Conservation (phyloP, 495 filamentous ascomycete genomes). For the Pseudevernia furfuracea region DNA sequence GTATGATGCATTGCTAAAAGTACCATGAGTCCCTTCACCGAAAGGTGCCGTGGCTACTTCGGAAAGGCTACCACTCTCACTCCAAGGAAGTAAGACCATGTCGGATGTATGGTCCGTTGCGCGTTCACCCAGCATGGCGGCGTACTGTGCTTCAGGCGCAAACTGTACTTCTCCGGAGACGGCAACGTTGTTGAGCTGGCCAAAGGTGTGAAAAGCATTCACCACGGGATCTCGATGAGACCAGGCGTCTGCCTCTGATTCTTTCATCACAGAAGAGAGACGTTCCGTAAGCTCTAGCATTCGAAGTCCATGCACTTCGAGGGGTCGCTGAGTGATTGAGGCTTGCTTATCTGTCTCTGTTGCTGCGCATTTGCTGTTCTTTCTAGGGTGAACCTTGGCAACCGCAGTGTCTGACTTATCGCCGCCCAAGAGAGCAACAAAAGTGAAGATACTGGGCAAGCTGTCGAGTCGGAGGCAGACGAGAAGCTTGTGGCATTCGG, state of each 20-base stretch:
- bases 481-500: slow-evolving; percentile 42
- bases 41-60: slow-evolving; percentile 36
- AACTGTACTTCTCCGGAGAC: slow-evolving; percentile 74
- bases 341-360: slow-evolving; percentile 15
- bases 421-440: slow-evolving; percentile 68
- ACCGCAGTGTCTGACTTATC: slow-evolving; percentile 34
- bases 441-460: slow-evolving; percentile 75
- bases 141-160: slow-evolving; percentile 67
- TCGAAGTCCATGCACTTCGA: slow-evolving; percentile 80
- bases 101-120: slow-evolving; percentile 65
- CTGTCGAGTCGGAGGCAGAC: slow-evolving; percentile 82
- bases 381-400: slow-evolving; percentile 40
- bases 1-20: slow-evolving; percentile 41
- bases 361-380: slow-evolving; percentile 9
- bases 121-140: slow-evolving; percentile 61
- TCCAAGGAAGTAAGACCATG: slow-evolving; percentile 86
- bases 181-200: slow-evolving; percentile 74
- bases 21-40: slow-evolving; percentile 24
- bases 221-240: slow-evolving; percentile 76
- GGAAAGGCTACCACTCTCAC: slow-evolving; percentile 65
- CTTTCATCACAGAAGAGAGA: slow-evolving; percentile 91
- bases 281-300: slow-evolving; percentile 87
- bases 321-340: slow-evolving; percentile 39
- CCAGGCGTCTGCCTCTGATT: slow-evolving; percentile 73
- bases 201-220: slow-evolving; percentile 85